These are phyloP conservation scores for Adansonia rubrostipa DNA, from an alignment of 441 rosid species.

Conservation along the genomic window DNA sequence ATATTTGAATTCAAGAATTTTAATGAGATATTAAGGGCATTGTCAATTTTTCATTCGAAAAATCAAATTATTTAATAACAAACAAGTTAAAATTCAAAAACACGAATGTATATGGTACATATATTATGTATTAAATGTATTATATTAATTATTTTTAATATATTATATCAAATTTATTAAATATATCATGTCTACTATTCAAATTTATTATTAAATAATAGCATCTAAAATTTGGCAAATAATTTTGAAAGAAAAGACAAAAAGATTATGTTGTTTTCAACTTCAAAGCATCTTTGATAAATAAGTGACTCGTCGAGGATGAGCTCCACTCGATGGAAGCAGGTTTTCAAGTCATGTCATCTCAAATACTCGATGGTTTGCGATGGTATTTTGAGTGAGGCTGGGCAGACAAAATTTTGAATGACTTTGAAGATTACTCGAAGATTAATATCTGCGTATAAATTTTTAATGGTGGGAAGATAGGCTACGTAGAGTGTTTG, in stretches of 20 bases:
- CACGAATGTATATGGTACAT: too few species aligned
- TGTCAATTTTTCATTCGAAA: too few species aligned
- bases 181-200: too few species aligned
- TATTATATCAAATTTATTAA: too few species aligned
- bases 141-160: too few species aligned
- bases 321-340: not conserved
- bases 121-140: too few species aligned
- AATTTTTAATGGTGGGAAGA: conserved; percentile 32
- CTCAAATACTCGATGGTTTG: not conserved
- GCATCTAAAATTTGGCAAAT: not conserved
- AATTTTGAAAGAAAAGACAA: not conserved
- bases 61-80: too few species aligned
- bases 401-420: not conserved
- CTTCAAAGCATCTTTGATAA: not conserved
- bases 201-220: too few species aligned
- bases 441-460: not conserved
- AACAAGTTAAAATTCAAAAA: too few species aligned
- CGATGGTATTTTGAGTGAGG: not conserved
- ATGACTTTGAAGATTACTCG: not conserved
- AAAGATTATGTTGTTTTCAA: not conserved
- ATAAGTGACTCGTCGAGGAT: not conserved
- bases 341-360: not conserved
- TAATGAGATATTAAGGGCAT: too few species aligned
- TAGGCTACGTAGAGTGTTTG: conserved; percentile 40
- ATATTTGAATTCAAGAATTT: too few species aligned